Percentiles rank a stretch among this genome's conserved stretches.
phyloP scores from a whole-genome alignment of 2,329 filamentous ascomycete genomes.

The Aspergillus terreus region DNA sequence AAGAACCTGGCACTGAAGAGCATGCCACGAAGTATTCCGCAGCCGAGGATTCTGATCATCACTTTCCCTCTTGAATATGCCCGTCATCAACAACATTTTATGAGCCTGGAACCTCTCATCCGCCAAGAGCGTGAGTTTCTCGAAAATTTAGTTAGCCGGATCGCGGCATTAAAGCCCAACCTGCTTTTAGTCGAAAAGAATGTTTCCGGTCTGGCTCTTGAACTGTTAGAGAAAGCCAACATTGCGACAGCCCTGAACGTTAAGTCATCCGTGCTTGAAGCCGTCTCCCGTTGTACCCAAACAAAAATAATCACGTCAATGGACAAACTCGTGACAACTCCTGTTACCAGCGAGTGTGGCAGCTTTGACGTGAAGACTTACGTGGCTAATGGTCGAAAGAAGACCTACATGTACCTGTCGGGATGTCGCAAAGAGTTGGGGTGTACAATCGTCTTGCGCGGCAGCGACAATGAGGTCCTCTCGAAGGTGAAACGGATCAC shows the following conservation, averaged over 20 bases:
- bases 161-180: constrained; percentile 78
- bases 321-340: constrained; percentile 79
- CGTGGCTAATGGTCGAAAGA: constrained; percentile 77
- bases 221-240: constrained; percentile 80
- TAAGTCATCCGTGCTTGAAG: constrained; percentile 91
- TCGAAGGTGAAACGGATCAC: constrained; percentile 85
- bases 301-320: constrained; percentile 91
- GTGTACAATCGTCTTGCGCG: constrained; percentile 88
- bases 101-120: constrained; percentile 96
- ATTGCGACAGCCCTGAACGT: constrained; percentile 96
- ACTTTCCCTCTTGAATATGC: constrained; percentile 96
- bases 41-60: constrained; percentile 85
- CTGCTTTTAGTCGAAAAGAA: constrained; percentile 89
- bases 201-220: constrained; percentile 84
- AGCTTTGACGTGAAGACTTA: constrained; percentile 96
- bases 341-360: constrained; percentile 72
- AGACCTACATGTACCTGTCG: constrained; percentile 93
- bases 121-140: constrained; percentile 94
- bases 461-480: constrained; percentile 68
- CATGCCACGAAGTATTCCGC: constrained; percentile 81
- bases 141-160: constrained; percentile 84
- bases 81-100: constrained; percentile 88
- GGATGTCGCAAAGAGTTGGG: constrained; percentile 86
- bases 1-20: constrained; percentile 96
- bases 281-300: constrained; percentile 86